A percentile compares a stretch with the other conserved stretches of the same genome.
phyloP scores from a whole-genome alignment of 345 rosid species.

The Rhodamnia argentea region DNA sequence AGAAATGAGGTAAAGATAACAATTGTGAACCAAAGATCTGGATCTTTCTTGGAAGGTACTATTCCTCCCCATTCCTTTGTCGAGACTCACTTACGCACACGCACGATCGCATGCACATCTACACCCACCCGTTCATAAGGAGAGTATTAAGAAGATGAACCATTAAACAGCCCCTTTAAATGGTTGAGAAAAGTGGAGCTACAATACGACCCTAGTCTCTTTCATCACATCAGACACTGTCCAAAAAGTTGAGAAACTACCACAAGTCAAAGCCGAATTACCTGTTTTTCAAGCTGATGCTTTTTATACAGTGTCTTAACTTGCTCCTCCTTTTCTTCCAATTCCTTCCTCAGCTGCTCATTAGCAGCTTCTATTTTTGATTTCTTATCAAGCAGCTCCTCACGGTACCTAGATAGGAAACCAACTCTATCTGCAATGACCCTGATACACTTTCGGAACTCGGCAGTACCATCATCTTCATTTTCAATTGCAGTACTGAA shows the following conservation, averaged over 20 bases:
- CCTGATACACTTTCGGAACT: conserved; percentile 63
- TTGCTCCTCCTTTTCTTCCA: conserved; percentile 75
- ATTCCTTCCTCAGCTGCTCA: conserved; percentile 66
- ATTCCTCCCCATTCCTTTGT: neutral
- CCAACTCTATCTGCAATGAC: conserved; percentile 74
- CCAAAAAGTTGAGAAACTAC: neutral
- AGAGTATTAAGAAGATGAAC: neutral
- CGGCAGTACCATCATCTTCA: conserved; percentile 66
- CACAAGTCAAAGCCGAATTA: conserved; percentile 8
- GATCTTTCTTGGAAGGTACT: neutral
- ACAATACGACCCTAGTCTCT: neutral
- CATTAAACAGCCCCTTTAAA: neutral
- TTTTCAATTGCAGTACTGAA: conserved; percentile 59
- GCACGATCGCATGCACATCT: neutral
- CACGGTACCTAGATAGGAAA: conserved; percentile 64
- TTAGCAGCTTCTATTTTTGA: conserved; percentile 56
- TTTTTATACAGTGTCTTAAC: conserved; percentile 68
- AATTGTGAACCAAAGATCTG: neutral
- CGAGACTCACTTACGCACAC: neutral
- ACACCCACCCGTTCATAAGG: neutral
- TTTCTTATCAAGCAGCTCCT: conserved; percentile 69
- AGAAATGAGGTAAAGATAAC: neutral
- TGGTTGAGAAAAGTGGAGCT: neutral
- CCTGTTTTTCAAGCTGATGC: conserved; percentile 97
- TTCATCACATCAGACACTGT: neutral